Conservation (phyloP, 1,284 basidiomycete genomes). For the Tetrapyrgos nigripes region DNA sequence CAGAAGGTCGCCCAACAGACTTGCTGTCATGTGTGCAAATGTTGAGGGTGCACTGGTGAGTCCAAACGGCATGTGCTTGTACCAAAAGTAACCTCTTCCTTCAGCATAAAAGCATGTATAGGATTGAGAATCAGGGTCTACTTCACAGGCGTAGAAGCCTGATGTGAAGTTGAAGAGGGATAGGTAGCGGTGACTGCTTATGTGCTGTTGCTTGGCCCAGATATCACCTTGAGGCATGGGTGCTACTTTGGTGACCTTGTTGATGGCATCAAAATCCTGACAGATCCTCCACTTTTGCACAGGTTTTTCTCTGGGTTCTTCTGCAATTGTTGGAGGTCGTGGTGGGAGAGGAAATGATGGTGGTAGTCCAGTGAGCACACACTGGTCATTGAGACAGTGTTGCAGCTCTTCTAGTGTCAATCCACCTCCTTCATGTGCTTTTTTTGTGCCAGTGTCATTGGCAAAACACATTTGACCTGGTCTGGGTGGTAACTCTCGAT, state of each 20-base stretch:
- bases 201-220: too few species aligned
- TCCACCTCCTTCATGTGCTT: constrained; percentile 31
- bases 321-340: background rate
- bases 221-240: too few species aligned
- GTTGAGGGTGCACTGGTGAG: constrained; percentile 36
- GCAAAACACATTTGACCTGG: constrained; percentile 34
- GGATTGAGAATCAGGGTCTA: background rate
- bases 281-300: too few species aligned
- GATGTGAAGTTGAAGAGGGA: too few species aligned
- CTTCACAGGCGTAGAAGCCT: constrained; percentile 42
- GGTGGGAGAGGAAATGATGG: constrained; percentile 18
- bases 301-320: background rate
- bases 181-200: too few species aligned
- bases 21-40: constrained; percentile 40
- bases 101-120: constrained; percentile 10
- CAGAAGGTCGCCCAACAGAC: constrained; percentile 14
- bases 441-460: constrained; percentile 36
- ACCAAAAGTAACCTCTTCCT: too few species aligned
- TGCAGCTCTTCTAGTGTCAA: too few species aligned
- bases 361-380: constrained; percentile 26
- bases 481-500: constrained; percentile 29
- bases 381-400: constrained; percentile 40
- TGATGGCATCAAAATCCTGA: too few species aligned
- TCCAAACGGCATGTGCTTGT: too few species aligned
- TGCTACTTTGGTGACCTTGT: too few species aligned